Evolutionary conservation across 2,329 filamentous ascomycete genomes (phyloP), one percentile per base, ranked within the genome.

Genomic region (Curvularia verruculosa): DNA sequence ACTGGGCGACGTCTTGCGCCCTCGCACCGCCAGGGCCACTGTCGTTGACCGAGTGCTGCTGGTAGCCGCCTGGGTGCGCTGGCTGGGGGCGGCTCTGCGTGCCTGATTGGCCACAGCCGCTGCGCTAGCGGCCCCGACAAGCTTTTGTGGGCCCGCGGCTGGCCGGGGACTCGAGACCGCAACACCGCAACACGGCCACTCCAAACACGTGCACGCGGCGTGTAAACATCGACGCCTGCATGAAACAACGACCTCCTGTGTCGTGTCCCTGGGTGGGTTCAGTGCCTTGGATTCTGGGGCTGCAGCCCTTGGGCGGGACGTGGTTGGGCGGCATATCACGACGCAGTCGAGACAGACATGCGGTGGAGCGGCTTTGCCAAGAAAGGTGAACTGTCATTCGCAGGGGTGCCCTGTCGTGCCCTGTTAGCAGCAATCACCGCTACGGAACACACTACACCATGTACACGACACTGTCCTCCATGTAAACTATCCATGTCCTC

Each of bases 1-100:
- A 74, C 66, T 75, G 71, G 72, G 59, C 66, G 63, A 45, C 53
- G 52, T 57, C 61, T 60, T 64, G 52, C 60, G 54, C 40, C 60
- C 52, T 60, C 58, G 58, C 65, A 61, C 52, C 50, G 52, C 44
- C 46, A 18, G 52, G 58, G 45, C 31, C 60, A 43, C 60, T 54
- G 64, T 68, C 63, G 23, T 70, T 64, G 63, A 68, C 58, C 61
- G 65, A 63, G 62, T 60, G 58, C 59, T 64, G 62, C 59, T 60
- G 59, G 58, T 72, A 72, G 69, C 68, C 71, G 71, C 69, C 64
- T 60, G 49, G 60, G 54, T 39, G 52, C 49, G 36, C 39, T 43
- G 63, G 70, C 71, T 72, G 72, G 67, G n/a, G 69, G 62, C 24
- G 31, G 10, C 37, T 43, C 59, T 45, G 24, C 36, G 29, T 9